phyloP scores from a whole-genome alignment of 1,284 basidiomycete genomes.

The Mycocalia duriaeana region DNA sequence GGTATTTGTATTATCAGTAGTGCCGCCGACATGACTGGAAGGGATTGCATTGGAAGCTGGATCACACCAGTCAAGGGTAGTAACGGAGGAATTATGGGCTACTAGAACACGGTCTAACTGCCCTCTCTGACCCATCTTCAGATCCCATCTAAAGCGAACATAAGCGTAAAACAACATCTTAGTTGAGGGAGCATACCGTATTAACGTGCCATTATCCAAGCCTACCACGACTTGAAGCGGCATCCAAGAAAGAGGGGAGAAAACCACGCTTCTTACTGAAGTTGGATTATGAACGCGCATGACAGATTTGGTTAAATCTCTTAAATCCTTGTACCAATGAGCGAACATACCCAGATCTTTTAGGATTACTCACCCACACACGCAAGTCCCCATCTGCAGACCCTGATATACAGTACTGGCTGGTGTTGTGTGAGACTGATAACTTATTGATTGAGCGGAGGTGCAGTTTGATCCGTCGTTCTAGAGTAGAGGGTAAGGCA shows the following conservation, averaged over 20 bases:
- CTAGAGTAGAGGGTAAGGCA: constrained; percentile 27
- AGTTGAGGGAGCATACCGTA: constrained; percentile 30
- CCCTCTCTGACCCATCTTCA: constrained; percentile 68
- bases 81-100: constrained; percentile 74
- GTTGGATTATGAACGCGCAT: constrained; percentile 73
- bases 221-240: constrained; percentile 73
- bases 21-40: constrained; percentile 9
- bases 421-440: constrained; percentile 55
- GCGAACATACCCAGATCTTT: too few relatives aligned
- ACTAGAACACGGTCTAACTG: constrained; percentile 71
- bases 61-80: constrained; percentile 73
- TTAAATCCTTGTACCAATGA: constrained; percentile 74
- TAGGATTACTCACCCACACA: constrained; percentile 61
- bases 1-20: constrained; percentile 20
- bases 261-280: constrained; percentile 66
- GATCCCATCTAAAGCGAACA: constrained; percentile 61
- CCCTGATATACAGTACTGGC: constrained; percentile 73
- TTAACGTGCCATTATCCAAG: constrained; percentile 74
- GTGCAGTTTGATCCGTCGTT: constrained; percentile 71
- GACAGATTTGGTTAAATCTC: constrained; percentile 63
- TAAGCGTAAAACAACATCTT: background rate
- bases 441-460: constrained; percentile 73
- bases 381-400: constrained; percentile 81
- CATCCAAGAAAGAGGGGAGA: constrained; percentile 62
- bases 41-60: constrained; percentile 18